Conservation (phyloP, 768 basidiomycete species). For the Russula foetens region DNA sequence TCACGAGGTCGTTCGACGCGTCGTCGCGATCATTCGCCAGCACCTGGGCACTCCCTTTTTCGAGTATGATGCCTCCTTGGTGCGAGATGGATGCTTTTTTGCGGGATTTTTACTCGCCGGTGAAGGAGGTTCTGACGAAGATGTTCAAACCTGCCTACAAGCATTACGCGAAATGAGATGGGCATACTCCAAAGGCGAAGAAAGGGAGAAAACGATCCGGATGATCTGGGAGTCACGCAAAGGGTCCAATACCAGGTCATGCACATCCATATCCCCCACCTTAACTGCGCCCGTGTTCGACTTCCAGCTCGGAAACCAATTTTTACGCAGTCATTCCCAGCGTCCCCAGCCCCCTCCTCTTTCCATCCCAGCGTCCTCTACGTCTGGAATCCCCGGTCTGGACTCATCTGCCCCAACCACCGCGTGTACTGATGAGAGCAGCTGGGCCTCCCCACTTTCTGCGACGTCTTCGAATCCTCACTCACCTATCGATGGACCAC, state of each 20-base stretch:
- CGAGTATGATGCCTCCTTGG: constrained; percentile 76
- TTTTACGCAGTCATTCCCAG: constrained; percentile 8
- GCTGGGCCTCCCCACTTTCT: constrained; percentile 19
- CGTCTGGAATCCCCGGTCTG: constrained; percentile 1
- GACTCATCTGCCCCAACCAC: constrained; percentile 14
- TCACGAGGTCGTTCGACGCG: constrained; percentile 36
- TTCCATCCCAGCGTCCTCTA: constrained; percentile 15
- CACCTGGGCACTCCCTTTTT: constrained; percentile 55
- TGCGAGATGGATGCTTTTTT: constrained; percentile 87
- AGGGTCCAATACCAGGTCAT: constrained; percentile 6
- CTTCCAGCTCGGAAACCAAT: constrained; percentile 6
- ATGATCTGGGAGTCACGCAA: constrained; percentile 35
- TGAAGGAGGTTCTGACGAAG: constrained; percentile 44
- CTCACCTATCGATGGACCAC: constrained; percentile 9
- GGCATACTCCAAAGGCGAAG: constrained; percentile 68
- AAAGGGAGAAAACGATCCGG: constrained; percentile 55
- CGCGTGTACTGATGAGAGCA: constrained; percentile 16
- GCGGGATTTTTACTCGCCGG: constrained; percentile 67
- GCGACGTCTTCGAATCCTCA: constrained; percentile 16
- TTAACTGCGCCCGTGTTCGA: constrained; percentile 9
- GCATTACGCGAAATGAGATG: constrained; percentile 81
- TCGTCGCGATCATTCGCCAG: constrained; percentile 41
- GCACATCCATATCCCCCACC: neutral
- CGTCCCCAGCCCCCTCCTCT: constrained; percentile 19
- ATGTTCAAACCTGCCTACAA: constrained; percentile 49